Evolutionary conservation across 345 rosid species (phyloP).

Genomic region (Pseudoturritis turrita): DNA sequence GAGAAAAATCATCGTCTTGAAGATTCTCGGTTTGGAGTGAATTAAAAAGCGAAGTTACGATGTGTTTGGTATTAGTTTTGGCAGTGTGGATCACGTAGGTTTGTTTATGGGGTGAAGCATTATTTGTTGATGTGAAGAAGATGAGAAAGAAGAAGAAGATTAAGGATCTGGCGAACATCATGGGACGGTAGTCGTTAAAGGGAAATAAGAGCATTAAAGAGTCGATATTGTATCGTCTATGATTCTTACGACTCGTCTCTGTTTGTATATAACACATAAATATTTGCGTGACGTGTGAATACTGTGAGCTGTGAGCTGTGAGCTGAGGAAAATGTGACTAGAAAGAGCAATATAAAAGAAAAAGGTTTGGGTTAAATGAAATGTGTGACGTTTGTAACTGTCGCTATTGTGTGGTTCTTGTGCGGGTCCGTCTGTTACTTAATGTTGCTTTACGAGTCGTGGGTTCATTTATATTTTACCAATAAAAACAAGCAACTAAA

Average conservation of each 20-base stretch:
- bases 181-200: conserved; percentile 19
- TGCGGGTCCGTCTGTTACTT: conserved; percentile 2
- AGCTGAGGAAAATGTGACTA: conserved; percentile 35
- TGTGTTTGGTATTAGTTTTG: conserved; percentile 36
- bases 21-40: conserved; percentile 27
- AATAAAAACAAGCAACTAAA: conserved; percentile 6
- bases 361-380: not conserved
- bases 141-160: conserved; percentile 3
- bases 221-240: not conserved
- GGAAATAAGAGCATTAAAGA: conserved; percentile 10
- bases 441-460: conserved; percentile 17
- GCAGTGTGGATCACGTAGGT: conserved; percentile 64
- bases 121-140: conserved; percentile 18
- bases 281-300: conserved; percentile 25
- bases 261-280: conserved; percentile 16
- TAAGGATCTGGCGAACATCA: conserved; percentile 30
- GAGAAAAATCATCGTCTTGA: conserved; percentile 15
- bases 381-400: conserved; percentile 29
- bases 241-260: not conserved
- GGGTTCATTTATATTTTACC: conserved; percentile 14
- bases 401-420: conserved; percentile 21
- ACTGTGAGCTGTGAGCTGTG: conserved; percentile 26
- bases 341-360: not conserved
- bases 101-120: conserved; percentile 34
- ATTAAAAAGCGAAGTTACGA: conserved; percentile 25